A percentile compares a stretch with the other conserved stretches of the same genome.
These are phyloP conservation scores for Citrullus mucosospermus DNA, from an alignment of 306 rosid species.

Conservation along the genomic window DNA sequence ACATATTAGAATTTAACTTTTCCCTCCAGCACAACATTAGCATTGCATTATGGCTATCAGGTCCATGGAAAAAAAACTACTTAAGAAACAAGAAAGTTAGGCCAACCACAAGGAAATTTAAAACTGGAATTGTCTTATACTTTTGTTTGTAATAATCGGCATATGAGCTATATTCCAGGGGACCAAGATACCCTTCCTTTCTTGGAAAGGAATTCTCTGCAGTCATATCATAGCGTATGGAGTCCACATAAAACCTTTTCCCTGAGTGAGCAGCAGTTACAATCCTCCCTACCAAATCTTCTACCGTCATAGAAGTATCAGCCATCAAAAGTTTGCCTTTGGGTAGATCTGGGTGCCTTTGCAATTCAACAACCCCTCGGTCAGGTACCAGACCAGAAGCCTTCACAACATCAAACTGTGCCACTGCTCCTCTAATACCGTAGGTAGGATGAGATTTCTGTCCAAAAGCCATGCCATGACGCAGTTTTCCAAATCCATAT, in stretches of 20 bases:
- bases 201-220: conserved; percentile 94
- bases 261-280: conserved; percentile 99
- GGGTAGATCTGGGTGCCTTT: conserved; percentile 24
- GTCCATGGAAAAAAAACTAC: conserved; percentile 11
- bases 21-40: conserved; percentile 44
- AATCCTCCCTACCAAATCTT: conserved; percentile 75
- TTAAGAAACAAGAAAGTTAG: background rate
- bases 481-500: conserved; percentile 87
- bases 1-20: conserved; percentile 45
- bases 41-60: conserved; percentile 35
- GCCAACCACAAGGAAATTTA: conserved; percentile 9
- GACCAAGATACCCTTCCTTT: conserved; percentile 98
- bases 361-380: conserved; percentile 35
- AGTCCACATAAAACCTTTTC: conserved; percentile 95
- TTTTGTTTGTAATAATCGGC: conserved; percentile 98
- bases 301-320: conserved; percentile 50
- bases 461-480: conserved; percentile 94
- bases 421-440: conserved; percentile 99
- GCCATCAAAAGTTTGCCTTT: conserved; percentile 80
- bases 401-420: conserved; percentile 92
- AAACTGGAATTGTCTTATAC: conserved; percentile 30
- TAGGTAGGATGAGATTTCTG: conserved; percentile 93
- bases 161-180: conserved; percentile 94
- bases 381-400: conserved; percentile 85
- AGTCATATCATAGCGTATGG: conserved; percentile 75